These are phyloP conservation scores for Pilasporangium apinafurcum DNA, from an alignment of 352 stramenopile species.

Conservation along the genomic window DNA sequence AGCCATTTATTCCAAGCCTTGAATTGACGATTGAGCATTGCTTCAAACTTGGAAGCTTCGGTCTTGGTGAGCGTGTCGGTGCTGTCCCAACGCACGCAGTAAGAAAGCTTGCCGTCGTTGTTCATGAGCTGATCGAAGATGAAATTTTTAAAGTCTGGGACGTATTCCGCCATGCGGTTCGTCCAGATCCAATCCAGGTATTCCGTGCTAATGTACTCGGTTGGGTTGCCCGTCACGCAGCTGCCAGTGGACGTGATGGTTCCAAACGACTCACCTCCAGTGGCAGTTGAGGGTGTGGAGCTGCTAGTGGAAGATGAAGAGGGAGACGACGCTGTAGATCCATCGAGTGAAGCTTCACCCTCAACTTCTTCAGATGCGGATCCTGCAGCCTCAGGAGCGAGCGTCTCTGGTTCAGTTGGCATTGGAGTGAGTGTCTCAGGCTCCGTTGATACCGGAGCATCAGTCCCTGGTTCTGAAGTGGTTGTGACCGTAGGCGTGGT, in stretches of 20 bases:
- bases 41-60: conserved; percentile 32
- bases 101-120: conserved; percentile 31
- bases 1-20: conserved; percentile 31
- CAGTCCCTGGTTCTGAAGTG: too few relatives aligned
- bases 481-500: too few relatives aligned
- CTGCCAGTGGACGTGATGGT: conserved; percentile 5
- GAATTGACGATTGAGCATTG: conserved; percentile 32
- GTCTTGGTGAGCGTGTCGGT: conserved; percentile 31
- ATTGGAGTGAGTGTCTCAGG: too few relatives aligned
- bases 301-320: too few relatives aligned
- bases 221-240: conserved; percentile 14
- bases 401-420: too few relatives aligned
- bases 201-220: conserved; percentile 14
- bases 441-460: too few relatives aligned
- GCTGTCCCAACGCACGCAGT: conserved; percentile 45
- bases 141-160: conserved; percentile 8
- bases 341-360: too few relatives aligned
- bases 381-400: too few relatives aligned
- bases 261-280: too few relatives aligned
- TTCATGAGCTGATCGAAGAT: conserved; percentile 42
- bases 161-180: conserved; percentile 18
- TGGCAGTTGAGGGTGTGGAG: too few relatives aligned
- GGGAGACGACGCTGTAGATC: too few relatives aligned
- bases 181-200: conserved; percentile 17
- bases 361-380: too few relatives aligned